phyloP scores from a whole-genome alignment of 176 grass and related monocot genomes.

The Triticum monococcum region DNA sequence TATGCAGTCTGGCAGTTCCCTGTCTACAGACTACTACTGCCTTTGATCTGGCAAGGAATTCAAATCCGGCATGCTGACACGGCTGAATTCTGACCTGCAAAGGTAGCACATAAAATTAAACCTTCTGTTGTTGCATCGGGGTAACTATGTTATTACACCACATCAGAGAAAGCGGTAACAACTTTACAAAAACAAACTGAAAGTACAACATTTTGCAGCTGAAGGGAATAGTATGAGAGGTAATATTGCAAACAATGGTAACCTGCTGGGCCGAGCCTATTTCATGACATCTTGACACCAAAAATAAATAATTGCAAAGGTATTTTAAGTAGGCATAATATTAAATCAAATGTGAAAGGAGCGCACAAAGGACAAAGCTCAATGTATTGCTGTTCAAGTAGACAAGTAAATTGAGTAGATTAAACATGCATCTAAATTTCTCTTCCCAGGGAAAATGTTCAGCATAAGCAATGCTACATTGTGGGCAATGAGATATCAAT shows the following conservation, averaged over 20 bases:
- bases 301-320: not conserved
- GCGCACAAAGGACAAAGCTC: no score
- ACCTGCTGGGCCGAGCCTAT: not conserved
- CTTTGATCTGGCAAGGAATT: slow-evolving; percentile 62
- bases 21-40: slow-evolving; percentile 17
- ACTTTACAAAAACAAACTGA: not conserved
- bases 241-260: not conserved
- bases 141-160: not conserved
- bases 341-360: not conserved
- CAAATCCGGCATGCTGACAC: slow-evolving; percentile 46
- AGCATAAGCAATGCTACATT: not conserved
- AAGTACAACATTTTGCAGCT: not conserved
- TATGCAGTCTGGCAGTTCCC: not conserved
- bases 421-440: not conserved
- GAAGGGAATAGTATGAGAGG: not conserved
- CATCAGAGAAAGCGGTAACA: not conserved
- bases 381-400: not conserved
- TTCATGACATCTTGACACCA: not conserved
- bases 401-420: not conserved
- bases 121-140: not conserved
- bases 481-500: not conserved
- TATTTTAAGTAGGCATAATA: not conserved
- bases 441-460: not conserved
- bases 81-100: slow-evolving; percentile 72
- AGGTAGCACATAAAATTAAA: slow-evolving; percentile 16